Conservation (phyloP, 306 rosid species). For the Alnus rubra region DNA sequence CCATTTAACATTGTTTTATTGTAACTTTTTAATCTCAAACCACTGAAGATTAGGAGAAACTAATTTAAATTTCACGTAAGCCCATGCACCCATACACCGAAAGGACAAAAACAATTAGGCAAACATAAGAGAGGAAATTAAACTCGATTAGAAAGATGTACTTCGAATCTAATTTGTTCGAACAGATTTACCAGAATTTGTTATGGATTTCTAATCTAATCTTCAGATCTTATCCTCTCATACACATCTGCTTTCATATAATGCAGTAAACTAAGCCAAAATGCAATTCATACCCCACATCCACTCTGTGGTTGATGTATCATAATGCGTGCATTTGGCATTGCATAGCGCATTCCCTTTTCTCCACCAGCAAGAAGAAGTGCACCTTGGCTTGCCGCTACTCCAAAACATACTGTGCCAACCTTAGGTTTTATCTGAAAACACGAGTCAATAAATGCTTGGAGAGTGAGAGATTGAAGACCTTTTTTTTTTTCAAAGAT, state of each 20-base stretch:
- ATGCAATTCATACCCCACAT: conserved; percentile 65
- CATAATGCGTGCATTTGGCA: conserved; percentile 99
- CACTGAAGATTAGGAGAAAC: background rate
- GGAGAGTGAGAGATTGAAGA: conserved; percentile 17
- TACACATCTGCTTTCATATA: conserved; percentile 19
- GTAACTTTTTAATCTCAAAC: background rate
- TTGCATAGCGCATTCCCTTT: conserved; percentile 94
- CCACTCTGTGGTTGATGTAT: conserved; percentile 97
- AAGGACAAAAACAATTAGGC: background rate
- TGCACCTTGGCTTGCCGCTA: conserved; percentile 97
- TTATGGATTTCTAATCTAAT: background rate
- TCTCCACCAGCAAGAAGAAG: conserved; percentile 99
- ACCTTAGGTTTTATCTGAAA: conserved; percentile 97
- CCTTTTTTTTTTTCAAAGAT: conserved; percentile 5
- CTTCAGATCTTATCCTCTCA: background rate
- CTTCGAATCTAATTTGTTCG: background rate
- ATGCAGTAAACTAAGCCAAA: conserved; percentile 1
- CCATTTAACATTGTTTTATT: background rate
- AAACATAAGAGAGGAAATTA: background rate
- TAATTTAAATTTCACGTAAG: background rate
- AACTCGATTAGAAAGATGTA: background rate
- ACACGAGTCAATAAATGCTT: conserved; percentile 24
- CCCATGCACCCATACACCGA: too few species aligned
- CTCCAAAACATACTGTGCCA: conserved; percentile 90
- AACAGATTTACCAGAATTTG: background rate